Conservation (phyloP, 345 rosid species). For the Eucalyptus decipiens region DNA sequence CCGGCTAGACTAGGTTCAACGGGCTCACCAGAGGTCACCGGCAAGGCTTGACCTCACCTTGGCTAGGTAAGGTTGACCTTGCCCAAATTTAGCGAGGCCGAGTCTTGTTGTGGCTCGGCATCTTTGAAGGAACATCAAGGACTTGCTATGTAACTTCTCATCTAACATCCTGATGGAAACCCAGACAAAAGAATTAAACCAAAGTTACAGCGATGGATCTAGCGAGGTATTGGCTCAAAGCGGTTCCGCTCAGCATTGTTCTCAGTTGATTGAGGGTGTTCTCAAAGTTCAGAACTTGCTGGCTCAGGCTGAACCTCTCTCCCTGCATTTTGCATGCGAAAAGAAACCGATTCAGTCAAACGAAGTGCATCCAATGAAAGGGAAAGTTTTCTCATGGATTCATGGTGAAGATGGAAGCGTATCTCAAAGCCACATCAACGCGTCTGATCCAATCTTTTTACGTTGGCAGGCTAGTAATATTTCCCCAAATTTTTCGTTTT, state of each 20-base stretch:
- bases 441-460: not conserved
- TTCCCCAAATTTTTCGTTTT: not conserved
- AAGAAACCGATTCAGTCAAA: not conserved
- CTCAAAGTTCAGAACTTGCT: slow-evolving; percentile 62
- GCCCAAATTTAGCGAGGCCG: no score
- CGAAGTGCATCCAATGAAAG: not conserved
- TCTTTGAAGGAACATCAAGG: not conserved
- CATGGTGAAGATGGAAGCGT: not conserved
- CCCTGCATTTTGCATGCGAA: slow-evolving; percentile 21
- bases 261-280: slow-evolving; percentile 45
- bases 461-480: not conserved
- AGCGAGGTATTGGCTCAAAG: slow-evolving; percentile 31
- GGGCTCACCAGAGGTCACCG: no score
- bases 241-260: slow-evolving; percentile 27
- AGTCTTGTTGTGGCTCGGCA: no score
- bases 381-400: not conserved
- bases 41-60: no score
- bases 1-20: no score
- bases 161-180: no score
- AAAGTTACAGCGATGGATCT: slow-evolving; percentile 36
- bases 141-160: not conserved
- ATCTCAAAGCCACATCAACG: not conserved
- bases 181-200: not conserved
- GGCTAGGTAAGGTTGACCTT: no score
- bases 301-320: slow-evolving; percentile 39